Conservation (phyloP, 208 protist species). For the Leishmania braziliensis region DNA sequence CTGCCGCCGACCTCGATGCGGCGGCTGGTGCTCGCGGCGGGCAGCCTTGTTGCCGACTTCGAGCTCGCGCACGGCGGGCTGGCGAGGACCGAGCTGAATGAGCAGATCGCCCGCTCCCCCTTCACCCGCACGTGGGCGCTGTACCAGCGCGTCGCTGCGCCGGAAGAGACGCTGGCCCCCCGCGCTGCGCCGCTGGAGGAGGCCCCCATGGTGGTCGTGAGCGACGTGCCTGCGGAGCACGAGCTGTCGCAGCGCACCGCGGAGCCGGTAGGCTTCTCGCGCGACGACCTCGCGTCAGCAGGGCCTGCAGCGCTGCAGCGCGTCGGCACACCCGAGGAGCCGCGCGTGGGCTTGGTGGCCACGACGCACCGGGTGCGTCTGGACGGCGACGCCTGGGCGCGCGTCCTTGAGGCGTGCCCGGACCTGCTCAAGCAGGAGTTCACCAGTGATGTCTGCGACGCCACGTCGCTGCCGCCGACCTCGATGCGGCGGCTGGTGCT, state of each 20-base stretch:
- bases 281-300: too few species aligned
- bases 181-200: not conserved
- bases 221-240: not conserved
- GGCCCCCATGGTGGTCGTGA: too few species aligned
- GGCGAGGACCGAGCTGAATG: constrained; percentile 19
- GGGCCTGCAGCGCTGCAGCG: too few species aligned
- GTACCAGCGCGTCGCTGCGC: constrained; percentile 8
- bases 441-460: constrained; percentile 39
- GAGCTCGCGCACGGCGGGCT: constrained; percentile 21
- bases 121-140: constrained; percentile 24
- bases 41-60: constrained; percentile 32
- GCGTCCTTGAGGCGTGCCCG: constrained; percentile 30
- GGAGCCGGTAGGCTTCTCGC: too few species aligned
- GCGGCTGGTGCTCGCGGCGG: constrained; percentile 17
- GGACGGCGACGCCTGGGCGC: constrained; percentile 43
- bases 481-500: constrained; percentile 17
- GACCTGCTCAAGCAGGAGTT: constrained; percentile 39
- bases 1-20: constrained; percentile 4
- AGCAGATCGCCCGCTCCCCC: constrained; percentile 15
- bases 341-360: not conserved
- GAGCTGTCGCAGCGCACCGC: not conserved
- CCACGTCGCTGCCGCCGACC: constrained; percentile 6
- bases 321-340: not conserved
- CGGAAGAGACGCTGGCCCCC: not conserved
- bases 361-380: constrained; percentile 43